Evolutionary conservation across 768 basidiomycete genomes (phyloP).

Genomic region (Dioszegia aurantiaca): DNA sequence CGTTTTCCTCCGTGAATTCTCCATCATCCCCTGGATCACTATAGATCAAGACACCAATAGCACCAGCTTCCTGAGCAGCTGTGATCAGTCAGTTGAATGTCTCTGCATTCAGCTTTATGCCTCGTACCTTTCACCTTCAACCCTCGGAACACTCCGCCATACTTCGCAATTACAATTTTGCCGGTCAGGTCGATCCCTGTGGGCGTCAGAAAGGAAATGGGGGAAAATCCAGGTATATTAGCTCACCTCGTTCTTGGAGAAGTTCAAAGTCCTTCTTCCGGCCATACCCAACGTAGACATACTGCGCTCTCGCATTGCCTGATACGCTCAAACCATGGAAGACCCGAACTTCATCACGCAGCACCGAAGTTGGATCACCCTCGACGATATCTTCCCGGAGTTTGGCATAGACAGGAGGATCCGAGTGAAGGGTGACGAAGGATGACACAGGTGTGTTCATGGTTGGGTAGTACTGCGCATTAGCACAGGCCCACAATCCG

Average conservation of each 20-base stretch:
- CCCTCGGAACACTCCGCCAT: conserved; percentile 71
- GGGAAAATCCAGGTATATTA: no score
- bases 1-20: conserved; percentile 69
- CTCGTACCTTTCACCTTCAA: conserved; percentile 62
- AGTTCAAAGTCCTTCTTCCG: conserved; percentile 69
- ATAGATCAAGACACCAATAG: conserved; percentile 69
- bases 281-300: conserved; percentile 77
- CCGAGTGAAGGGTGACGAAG: conserved; percentile 64
- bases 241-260: conserved; percentile 62
- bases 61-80: conserved; percentile 77
- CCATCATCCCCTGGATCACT: conserved; percentile 85
- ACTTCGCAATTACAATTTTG: conserved; percentile 74
- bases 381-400: conserved; percentile 71
- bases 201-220: no score
- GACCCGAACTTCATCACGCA: conserved; percentile 66
- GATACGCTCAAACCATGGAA: conserved; percentile 81
- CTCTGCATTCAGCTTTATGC: neutral
- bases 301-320: conserved; percentile 62
- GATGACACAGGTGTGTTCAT: conserved; percentile 74
- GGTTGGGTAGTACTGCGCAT: conserved; percentile 69
- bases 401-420: conserved; percentile 64
- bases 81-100: neutral
- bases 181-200: conserved; percentile 71
- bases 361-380: conserved; percentile 69
- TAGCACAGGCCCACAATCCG: neutral